These are phyloP conservation scores for Cylindrotheca fusiformis DNA, from an alignment of 108 stramenopile species.

Conservation along the genomic window DNA sequence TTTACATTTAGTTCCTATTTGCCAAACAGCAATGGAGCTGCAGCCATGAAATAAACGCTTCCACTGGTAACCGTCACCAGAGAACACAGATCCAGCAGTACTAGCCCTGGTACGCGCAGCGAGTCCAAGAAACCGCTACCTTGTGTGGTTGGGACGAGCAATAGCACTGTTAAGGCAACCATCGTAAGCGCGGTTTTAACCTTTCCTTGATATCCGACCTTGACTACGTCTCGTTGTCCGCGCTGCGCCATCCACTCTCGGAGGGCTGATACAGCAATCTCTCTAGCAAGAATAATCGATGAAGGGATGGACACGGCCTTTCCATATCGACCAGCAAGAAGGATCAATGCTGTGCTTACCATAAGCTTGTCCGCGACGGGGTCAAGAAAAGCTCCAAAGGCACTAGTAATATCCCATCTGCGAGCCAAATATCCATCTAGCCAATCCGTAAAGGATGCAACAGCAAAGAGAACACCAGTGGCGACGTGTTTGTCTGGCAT, in stretches of 20 bases:
- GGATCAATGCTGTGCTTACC: constrained; percentile 87
- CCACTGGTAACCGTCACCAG: constrained; percentile 86
- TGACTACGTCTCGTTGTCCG: constrained; percentile 77
- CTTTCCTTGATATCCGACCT: constrained; percentile 88
- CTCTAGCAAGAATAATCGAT: constrained; percentile 84
- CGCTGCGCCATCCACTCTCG: constrained; percentile 94
- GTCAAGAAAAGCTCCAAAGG: constrained; percentile 94
- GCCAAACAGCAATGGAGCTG: constrained; percentile 59
- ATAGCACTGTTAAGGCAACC: constrained; percentile 60
- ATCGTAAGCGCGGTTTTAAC: constrained; percentile 84
- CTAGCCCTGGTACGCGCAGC: constrained; percentile 40
- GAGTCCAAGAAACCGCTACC: constrained; percentile 7
- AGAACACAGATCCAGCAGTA: constrained; percentile 61
- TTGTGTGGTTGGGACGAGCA: constrained; percentile 51
- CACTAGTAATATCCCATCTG: constrained; percentile 69
- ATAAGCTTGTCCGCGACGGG: constrained; percentile 97
- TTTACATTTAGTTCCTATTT: no score
- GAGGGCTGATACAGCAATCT: constrained; percentile 88
- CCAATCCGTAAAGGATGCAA: constrained; percentile 86
- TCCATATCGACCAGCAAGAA: constrained; percentile 78
- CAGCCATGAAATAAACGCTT: constrained; percentile 80
- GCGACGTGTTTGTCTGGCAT: constrained; percentile 29
- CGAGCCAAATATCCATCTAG: constrained; percentile 92
- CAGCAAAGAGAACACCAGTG: constrained; percentile 51
- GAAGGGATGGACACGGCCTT: constrained; percentile 69